Base-by-base conservation (phyloP, 176 grass and related monocot species). In the Oryza longistaminata region DNA sequence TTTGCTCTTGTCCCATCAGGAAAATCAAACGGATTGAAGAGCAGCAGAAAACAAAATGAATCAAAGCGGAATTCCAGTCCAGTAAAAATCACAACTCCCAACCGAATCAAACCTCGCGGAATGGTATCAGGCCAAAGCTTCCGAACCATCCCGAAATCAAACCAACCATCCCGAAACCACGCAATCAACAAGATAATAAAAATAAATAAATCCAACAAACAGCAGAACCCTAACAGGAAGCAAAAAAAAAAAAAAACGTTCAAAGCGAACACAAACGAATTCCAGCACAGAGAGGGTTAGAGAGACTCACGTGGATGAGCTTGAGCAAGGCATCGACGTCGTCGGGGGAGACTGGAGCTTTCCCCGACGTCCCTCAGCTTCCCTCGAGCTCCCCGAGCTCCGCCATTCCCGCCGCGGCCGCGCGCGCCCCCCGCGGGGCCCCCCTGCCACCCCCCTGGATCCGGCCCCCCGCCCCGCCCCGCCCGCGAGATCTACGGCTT, bases 291-390 rank as follows among this genome's bases (percentile, higher is more conserved):
- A 27, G 71, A 53, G 4, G 87, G 74, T 35, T 35, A 35, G 34
- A 35, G 34, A 60, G 68, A 13, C 76, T 87, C 81, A 95, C 93
- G n/a, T 74, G 21, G 67, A 95, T 90, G 81, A 95, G 90, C 24
- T 75, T 64, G 62, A 95, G 85, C 24, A 95, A 86, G 60, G 85
- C 85, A 12, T 84, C 76, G 27, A 66, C 64, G 52, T 64, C 85
- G 69, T 71, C 72, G 17, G 90, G 88, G 76, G 85, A 62, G 88
- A 80, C 65, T 40, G 68, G 8, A 95, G 88, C 61, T 85, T 81
- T 53, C 74, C 66, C 90, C 93, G 46, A 90, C 76, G 37, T 79
- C 88, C 82, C 83, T 82, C 48, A 90, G 75, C 39, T 69, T 76
- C 34, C 85, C 76, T 92, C 82, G 0, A 69, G 27, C 60, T 77